Conservation (phyloP, 345 rosid species). For the Schrenkiella parvula region DNA sequence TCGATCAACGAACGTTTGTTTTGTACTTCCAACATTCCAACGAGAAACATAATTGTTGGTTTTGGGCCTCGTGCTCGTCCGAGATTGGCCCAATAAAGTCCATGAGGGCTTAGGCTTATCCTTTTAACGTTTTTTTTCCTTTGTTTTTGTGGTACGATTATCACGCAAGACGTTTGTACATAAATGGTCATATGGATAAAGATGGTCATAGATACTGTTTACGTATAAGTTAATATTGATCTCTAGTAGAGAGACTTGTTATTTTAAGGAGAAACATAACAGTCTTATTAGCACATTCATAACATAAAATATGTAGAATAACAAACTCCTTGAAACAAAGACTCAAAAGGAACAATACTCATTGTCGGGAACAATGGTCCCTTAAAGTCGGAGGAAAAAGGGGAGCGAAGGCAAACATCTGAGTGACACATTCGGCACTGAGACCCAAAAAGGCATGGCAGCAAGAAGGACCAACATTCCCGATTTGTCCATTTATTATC, state of each 20-base stretch:
- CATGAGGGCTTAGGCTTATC: not conserved
- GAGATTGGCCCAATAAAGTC: no score
- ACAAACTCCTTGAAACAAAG: not conserved
- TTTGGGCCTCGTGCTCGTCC: no score
- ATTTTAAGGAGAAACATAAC: not conserved
- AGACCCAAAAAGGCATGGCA: slow-evolving; percentile 19
- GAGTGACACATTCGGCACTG: slow-evolving; percentile 9
- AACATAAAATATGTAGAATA: not conserved
- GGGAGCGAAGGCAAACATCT: slow-evolving; percentile 10
- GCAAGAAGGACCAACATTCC: slow-evolving; percentile 14
- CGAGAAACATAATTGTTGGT: no score
- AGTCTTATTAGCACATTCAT: not conserved
- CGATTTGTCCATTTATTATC: not conserved
- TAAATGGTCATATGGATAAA: not conserved
- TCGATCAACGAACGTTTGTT: no score
- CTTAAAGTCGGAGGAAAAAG: not conserved
- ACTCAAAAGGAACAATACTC: not conserved
- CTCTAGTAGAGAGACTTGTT: not conserved
- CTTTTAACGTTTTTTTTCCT: no score
- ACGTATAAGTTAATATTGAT: not conserved
- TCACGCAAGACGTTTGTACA: not conserved
- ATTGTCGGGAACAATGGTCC: slow-evolving; percentile 14
- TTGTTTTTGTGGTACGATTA: not conserved
- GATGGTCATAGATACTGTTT: not conserved
- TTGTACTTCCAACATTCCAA: no score